Conservation (phyloP, 306 rosid species). For the Vicia sativa region DNA sequence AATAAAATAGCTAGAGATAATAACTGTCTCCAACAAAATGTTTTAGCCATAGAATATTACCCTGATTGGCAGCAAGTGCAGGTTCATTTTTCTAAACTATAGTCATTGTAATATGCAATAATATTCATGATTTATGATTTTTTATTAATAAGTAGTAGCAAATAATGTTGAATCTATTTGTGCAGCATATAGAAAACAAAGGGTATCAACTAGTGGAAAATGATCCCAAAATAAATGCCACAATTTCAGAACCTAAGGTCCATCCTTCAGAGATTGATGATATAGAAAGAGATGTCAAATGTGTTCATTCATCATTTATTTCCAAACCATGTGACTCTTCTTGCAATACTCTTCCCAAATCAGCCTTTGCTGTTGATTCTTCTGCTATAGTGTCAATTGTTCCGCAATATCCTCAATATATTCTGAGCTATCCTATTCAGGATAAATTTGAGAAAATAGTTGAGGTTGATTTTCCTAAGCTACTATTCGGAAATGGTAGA, state of each 20-base stretch:
- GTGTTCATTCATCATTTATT: no score
- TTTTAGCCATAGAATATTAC: conserved; percentile 66
- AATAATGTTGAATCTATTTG: conserved; percentile 4
- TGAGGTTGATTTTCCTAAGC: conserved; percentile 23
- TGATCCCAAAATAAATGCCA: conserved; percentile 36
- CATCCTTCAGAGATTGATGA: conserved; percentile 43
- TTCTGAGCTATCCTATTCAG: conserved; percentile 33
- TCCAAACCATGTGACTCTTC: conserved; percentile 17
- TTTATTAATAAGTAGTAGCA: no score
- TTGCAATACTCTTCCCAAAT: conserved; percentile 19
- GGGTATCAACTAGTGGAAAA: conserved; percentile 35
- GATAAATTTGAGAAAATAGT: conserved; percentile 12
- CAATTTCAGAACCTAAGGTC: conserved; percentile 37
- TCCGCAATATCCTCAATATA: conserved; percentile 44
- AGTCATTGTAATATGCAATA: neutral
- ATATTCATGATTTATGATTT: neutral
- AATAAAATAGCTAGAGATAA: conserved; percentile 64
- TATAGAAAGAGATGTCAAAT: conserved; percentile 29
- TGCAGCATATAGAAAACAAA: conserved; percentile 48
- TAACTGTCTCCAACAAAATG: conserved; percentile 48
- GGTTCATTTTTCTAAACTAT: conserved; percentile 42
- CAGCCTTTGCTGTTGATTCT: conserved; percentile 20
- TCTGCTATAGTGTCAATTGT: conserved; percentile 35
- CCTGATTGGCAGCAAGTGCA: conserved; percentile 60
- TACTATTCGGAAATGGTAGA: conserved; percentile 41